These are phyloP conservation scores for Plantago ovata DNA, from an alignment of 257 asterid genomes.

Conservation along the genomic window DNA sequence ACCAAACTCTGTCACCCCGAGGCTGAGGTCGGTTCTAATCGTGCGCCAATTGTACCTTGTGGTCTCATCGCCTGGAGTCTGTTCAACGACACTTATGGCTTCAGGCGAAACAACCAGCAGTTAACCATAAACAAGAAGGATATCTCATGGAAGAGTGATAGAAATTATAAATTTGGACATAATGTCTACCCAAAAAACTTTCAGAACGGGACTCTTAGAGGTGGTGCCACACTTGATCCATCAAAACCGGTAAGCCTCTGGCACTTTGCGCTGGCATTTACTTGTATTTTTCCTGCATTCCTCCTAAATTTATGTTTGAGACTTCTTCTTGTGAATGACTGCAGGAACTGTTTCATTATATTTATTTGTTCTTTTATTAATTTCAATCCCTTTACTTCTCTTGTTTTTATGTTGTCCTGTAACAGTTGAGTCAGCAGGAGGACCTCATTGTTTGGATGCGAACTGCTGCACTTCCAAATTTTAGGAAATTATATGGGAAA, in stretches of 20 bases:
- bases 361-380: neutral
- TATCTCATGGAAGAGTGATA: slow-evolving; percentile 93
- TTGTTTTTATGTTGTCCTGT: neutral
- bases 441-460: slow-evolving; percentile 43
- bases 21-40: slow-evolving; percentile 33
- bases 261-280: slow-evolving; percentile 3
- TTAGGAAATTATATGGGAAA: slow-evolving; percentile 39
- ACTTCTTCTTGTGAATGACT: too few relatives aligned
- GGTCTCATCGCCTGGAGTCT: slow-evolving; percentile 80
- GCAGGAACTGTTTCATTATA: slow-evolving; percentile 10
- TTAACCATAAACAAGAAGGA: slow-evolving; percentile 55
- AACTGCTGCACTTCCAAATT: slow-evolving; percentile 41
- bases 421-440: slow-evolving; percentile 28
- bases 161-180: slow-evolving; percentile 79
- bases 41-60: slow-evolving; percentile 73
- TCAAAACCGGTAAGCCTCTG: slow-evolving; percentile 54
- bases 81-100: slow-evolving; percentile 71
- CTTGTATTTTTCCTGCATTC: too few relatives aligned
- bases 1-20: slow-evolving; percentile 67
- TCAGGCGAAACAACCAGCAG: slow-evolving; percentile 38
- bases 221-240: slow-evolving; percentile 54
- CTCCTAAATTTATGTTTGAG: too few relatives aligned
- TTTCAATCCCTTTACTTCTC: neutral
- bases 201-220: slow-evolving; percentile 57
- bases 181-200: slow-evolving; percentile 73